Conservation (phyloP, 257 asterid species). For the Orobanche coerulescens region DNA sequence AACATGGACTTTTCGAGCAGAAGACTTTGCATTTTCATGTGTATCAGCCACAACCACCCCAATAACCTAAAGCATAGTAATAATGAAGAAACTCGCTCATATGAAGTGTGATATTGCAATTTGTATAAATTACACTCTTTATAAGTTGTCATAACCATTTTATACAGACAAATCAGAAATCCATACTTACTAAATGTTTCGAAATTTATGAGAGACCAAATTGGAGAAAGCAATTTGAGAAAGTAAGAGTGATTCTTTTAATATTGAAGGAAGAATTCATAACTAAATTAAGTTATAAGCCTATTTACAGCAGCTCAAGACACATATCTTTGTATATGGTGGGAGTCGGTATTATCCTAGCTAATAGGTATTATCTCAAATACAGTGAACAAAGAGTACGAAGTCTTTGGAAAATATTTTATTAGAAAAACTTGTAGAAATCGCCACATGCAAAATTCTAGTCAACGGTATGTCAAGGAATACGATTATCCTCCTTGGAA, state of each 20-base stretch:
- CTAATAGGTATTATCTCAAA: neutral
- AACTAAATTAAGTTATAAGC: neutral
- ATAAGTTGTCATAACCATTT: neutral
- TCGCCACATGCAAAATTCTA: too few relatives aligned
- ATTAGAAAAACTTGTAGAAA: neutral
- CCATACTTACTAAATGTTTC: neutral
- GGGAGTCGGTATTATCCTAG: neutral
- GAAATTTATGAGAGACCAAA: neutral
- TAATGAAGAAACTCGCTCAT: neutral
- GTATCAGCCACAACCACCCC: conserved; percentile 97
- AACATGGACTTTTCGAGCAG: conserved; percentile 74
- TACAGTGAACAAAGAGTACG: neutral
- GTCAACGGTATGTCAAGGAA: too few relatives aligned
- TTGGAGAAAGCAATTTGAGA: neutral
- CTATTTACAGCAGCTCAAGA: neutral
- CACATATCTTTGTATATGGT: neutral
- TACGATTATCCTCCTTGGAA: too few relatives aligned
- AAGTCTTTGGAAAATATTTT: neutral
- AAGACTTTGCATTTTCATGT: conserved; percentile 82
- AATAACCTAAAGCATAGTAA: conserved; percentile 49
- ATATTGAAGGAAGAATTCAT: neutral
- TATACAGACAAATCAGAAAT: neutral
- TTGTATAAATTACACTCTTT: neutral
- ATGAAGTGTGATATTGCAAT: neutral
- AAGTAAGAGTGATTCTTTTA: neutral